Base-by-base conservation (phyloP, 2,329 filamentous ascomycete species). In the Pyrenophora teres region DNA sequence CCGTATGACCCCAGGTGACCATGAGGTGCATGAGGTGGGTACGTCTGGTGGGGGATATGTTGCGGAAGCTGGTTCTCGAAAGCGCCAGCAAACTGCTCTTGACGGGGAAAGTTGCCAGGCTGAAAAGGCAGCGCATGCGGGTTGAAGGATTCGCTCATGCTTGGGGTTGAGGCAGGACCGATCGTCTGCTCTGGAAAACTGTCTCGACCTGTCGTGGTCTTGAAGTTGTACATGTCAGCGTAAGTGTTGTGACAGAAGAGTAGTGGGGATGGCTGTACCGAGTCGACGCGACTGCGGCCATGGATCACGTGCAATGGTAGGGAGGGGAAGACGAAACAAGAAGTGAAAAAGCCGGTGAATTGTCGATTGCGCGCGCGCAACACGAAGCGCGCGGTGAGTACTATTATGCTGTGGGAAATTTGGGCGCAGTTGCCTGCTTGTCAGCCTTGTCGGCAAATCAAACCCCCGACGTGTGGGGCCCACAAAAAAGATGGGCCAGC, bases 241-340 rank as follows among this genome's bases (percentile, higher is more conserved):
- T 46, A 50, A 52, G 61, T 51, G 56, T 59, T 61, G 56, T 52
- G 56, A 61, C 56, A 44, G 54, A 53, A 56, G 56, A 19, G 54
- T 56, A 56, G 59, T 64, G 63, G 65, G 57, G 57, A 45, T 54
- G 59, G 36, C 37, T 50, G 58, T 68, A 68, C 65, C 65, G 62
- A 60, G 52, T 45, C 51, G 59, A 50, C 40, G 56, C 55, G 56
- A 57, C 46, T 56, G 59, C 54, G 53, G 62, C 59, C 65, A 68
- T 68, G 49, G 53, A 54, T 62, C 58, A 67, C 57, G 54, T 54
- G 56, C 50, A 38, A 37, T 42, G 21, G 50, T 52, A 52, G 49
- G 38, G 40, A 23, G 46, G 27, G 52, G 50, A 57, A 54, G 38
- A 55, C 55, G 40, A 54, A 21, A 35, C 44, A 49, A n/a, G 40